Evolutionary conservation across 1,139 yeast species (phyloP).

Genomic region (Yamadazyma atmosphaerica): DNA sequence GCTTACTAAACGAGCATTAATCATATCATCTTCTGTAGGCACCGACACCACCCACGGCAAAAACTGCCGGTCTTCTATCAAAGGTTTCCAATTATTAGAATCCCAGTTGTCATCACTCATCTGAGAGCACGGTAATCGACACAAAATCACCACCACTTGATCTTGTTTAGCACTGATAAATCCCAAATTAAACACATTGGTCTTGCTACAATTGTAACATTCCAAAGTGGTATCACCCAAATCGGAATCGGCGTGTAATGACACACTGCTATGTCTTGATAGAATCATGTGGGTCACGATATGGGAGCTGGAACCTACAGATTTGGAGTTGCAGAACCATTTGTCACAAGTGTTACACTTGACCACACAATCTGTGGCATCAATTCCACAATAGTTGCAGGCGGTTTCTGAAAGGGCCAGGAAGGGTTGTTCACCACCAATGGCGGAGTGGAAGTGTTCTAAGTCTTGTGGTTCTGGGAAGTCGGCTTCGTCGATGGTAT

Average conservation of each 20-base stretch:
- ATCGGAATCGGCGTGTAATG: slow-evolving; percentile 77
- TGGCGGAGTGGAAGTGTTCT: too few species aligned
- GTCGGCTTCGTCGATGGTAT: slow-evolving; percentile 6
- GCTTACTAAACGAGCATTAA: slow-evolving; percentile 54
- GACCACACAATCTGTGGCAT: slow-evolving; percentile 64
- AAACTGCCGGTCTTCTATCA: slow-evolving; percentile 77
- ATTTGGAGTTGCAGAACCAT: slow-evolving; percentile 91
- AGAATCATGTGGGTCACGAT: slow-evolving; percentile 83
- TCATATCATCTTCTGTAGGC: slow-evolving; percentile 65
- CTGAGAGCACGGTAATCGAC: slow-evolving; percentile 89
- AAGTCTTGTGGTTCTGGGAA: slow-evolving; percentile 7
- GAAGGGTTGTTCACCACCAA: too few species aligned
- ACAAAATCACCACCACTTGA: slow-evolving; percentile 81
- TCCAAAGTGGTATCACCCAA: slow-evolving; percentile 84
- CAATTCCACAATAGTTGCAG: slow-evolving; percentile 79
- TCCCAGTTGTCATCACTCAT: slow-evolving; percentile 80
- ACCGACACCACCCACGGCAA: slow-evolving; percentile 76
- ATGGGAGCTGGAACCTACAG: slow-evolving; percentile 68
- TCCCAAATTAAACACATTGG: slow-evolving; percentile 79
- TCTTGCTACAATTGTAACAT: slow-evolving; percentile 88
- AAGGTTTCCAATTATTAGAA: slow-evolving; percentile 82
- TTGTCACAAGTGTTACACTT: slow-evolving; percentile 76
- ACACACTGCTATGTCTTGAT: slow-evolving; percentile 74
- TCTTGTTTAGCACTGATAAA: slow-evolving; percentile 87
- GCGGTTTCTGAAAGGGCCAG: slow-evolving; percentile 45